phyloP scores from a whole-genome alignment of 208 protist species.

The Endotrypanum monterogeii region DNA sequence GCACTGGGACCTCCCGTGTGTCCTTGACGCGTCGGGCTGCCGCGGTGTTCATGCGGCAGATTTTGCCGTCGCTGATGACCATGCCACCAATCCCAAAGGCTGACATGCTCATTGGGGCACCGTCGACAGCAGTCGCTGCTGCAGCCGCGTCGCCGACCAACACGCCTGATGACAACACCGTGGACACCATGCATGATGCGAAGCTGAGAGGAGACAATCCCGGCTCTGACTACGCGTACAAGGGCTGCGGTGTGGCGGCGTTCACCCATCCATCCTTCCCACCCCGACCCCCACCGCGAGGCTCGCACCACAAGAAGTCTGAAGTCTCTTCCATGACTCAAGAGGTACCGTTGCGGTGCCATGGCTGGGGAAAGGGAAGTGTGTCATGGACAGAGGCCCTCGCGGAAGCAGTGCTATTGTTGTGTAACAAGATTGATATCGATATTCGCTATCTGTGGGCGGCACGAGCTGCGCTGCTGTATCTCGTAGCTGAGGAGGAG shows the following conservation, averaged over 20 bases:
- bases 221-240: not conserved
- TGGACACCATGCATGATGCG: no score
- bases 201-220: not conserved
- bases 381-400: constrained; percentile 24
- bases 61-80: constrained; percentile 2
- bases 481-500: constrained; percentile 7
- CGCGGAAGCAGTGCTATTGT: constrained; percentile 20
- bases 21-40: not conserved
- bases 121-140: not conserved
- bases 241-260: not conserved
- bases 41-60: not conserved
- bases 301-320: not conserved
- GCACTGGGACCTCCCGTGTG: not conserved
- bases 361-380: constrained; percentile 1
- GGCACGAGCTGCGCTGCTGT: constrained; percentile 5
- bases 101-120: not conserved
- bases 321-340: not conserved
- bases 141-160: not conserved
- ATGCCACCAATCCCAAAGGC: constrained; percentile 4
- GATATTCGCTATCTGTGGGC: not conserved
- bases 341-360: not conserved
- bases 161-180: not conserved
- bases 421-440: not conserved
- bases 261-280: not conserved
- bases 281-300: not conserved